These are phyloP conservation scores for Cyclotella atomus DNA, from an alignment of 108 stramenopile species.

Conservation along the genomic window DNA sequence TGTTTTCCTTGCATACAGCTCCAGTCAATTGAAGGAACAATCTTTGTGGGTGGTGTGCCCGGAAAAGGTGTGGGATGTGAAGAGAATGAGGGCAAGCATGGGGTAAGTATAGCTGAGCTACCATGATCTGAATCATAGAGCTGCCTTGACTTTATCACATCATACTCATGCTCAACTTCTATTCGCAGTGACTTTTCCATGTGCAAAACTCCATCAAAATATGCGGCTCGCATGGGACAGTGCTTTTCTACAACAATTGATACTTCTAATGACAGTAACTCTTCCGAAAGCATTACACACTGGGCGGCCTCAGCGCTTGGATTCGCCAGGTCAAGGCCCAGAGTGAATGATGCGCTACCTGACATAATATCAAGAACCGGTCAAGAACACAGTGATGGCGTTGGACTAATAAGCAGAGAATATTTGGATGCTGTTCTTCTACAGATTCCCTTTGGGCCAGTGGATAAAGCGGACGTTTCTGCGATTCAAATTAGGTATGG, in stretches of 20 bases:
- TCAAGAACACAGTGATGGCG: slow-evolving; percentile 31
- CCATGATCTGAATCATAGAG: too few relatives aligned
- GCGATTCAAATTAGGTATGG: slow-evolving; percentile 37
- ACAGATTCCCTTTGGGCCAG: slow-evolving; percentile 29
- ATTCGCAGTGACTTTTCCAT: slow-evolving; percentile 29
- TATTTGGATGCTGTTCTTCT: not conserved
- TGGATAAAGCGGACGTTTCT: slow-evolving; percentile 13
- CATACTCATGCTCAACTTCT: too few relatives aligned
- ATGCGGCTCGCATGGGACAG: slow-evolving; percentile 35
- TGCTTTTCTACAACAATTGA: slow-evolving; percentile 42
- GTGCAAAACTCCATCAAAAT: slow-evolving; percentile 27
- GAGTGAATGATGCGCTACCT: slow-evolving; percentile 13
- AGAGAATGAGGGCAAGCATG: slow-evolving; percentile 14
- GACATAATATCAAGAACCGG: slow-evolving; percentile 7
- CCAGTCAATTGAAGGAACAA: slow-evolving; percentile 37
- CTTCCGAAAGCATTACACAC: not conserved
- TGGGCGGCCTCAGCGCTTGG: not conserved
- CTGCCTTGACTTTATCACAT: too few relatives aligned
- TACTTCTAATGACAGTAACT: not conserved
- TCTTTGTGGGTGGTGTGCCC: slow-evolving; percentile 38
- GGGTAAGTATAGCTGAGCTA: too few relatives aligned
- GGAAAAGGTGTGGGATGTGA: slow-evolving; percentile 9
- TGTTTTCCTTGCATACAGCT: slow-evolving; percentile 31
- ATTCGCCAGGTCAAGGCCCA: not conserved
- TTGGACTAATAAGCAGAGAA: slow-evolving; percentile 19